A percentile compares a stretch with the other conserved stretches of the same genome.
These are phyloP conservation scores for Ploettnerulaceae sp. DNA, from an alignment of 2,329 filamentous ascomycete genomes.

Conservation along the genomic window DNA sequence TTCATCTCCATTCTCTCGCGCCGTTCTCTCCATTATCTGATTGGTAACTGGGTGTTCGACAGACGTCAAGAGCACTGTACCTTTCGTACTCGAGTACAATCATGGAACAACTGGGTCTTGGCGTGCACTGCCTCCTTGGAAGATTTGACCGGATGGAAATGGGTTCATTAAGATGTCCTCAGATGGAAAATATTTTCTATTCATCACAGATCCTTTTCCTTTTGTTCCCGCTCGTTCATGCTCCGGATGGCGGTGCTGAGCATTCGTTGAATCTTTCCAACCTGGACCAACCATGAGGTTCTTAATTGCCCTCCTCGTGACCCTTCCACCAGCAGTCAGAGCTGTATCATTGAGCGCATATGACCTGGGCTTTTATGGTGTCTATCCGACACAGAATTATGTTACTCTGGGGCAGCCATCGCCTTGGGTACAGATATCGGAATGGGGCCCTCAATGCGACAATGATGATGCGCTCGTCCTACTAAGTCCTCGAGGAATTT, in stretches of 20 bases:
- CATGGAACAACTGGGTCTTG: too few species aligned
- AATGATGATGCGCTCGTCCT: conserved; percentile 13
- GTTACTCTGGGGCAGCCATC: conserved; percentile 9
- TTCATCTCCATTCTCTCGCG: too few species aligned
- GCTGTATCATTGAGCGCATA: conserved; percentile 12
- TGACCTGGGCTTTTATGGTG: conserved; percentile 13
- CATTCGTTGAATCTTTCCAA: background rate
- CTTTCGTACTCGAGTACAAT: too few species aligned
- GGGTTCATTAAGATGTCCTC: too few species aligned
- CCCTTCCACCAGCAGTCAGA: conserved; percentile 7
- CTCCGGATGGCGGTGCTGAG: too few species aligned
- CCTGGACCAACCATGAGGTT: background rate
- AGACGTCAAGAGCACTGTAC: too few species aligned
- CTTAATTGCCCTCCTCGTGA: conserved; percentile 1
- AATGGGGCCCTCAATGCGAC: conserved; percentile 16
- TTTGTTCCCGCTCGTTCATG: too few species aligned
- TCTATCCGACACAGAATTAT: conserved; percentile 16
- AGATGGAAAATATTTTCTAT: too few species aligned
- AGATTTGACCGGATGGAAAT: too few species aligned
- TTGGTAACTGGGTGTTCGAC: too few species aligned
- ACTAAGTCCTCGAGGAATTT: conserved; percentile 14
- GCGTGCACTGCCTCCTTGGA: too few species aligned
- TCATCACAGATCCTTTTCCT: background rate
- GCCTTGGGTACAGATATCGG: conserved; percentile 9
- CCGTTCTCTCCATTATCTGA: too few species aligned